These are phyloP conservation scores for Cicer chorassanicum DNA, from an alignment of 306 rosid species.

Conservation along the genomic window DNA sequence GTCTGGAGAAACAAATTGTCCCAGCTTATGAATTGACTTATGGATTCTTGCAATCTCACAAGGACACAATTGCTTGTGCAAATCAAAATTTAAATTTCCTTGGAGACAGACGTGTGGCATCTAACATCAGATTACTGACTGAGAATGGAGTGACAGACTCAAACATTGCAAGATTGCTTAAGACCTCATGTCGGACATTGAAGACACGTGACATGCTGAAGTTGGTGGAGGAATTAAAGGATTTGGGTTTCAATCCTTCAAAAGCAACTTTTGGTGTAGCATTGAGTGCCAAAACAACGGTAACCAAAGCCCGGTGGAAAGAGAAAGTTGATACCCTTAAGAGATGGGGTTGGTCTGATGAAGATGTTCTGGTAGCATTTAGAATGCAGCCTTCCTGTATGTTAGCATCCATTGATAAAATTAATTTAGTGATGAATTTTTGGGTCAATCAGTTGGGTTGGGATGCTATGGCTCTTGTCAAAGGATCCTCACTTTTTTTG, in stretches of 20 bases:
- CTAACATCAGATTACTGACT: neutral
- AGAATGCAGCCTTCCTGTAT: constrained; percentile 46
- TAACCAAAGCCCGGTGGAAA: constrained; percentile 46
- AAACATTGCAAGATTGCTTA: neutral
- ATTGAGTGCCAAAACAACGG: neutral
- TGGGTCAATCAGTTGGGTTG: constrained; percentile 52
- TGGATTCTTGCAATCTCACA: constrained; percentile 16
- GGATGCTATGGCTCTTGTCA: constrained; percentile 26
- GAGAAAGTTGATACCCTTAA: constrained; percentile 46
- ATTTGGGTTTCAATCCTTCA: constrained; percentile 53
- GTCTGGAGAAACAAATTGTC: neutral
- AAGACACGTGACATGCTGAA: neutral
- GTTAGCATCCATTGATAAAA: constrained; percentile 46
- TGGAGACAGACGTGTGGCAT: rapidly evolving
- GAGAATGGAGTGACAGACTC: neutral
- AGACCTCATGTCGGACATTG: rapidly evolving
- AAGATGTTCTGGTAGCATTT: constrained; percentile 46
- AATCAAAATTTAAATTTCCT: neutral
- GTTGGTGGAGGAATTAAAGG: constrained; percentile 45
- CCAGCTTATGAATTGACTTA: neutral
- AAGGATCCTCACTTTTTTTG: too few relatives aligned
- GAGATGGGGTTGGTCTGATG: constrained; percentile 65
- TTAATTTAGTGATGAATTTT: constrained; percentile 48
- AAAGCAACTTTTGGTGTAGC: constrained; percentile 37
- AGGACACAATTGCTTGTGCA: neutral